Evolutionary conservation across 108 stramenopile genomes (phyloP).

Genomic region (Craspedostauros australis): DNA sequence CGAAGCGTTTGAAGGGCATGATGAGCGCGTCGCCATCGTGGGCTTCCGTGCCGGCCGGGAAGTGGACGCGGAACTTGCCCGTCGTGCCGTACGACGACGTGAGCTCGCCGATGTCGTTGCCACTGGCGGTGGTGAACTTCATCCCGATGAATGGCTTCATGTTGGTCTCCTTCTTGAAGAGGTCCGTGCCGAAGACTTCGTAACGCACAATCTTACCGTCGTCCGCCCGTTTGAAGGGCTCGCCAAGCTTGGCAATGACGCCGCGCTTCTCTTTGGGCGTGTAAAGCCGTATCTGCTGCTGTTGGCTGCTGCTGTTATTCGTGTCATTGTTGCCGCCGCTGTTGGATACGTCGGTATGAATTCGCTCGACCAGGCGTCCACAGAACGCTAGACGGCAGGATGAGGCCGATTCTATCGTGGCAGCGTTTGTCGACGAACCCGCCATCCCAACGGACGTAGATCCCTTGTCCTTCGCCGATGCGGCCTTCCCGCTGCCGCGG

Average conservation of each 20-base stretch:
- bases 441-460: background rate
- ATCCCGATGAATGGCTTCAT: slow-evolving; percentile 85
- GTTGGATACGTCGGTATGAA: too few relatives aligned
- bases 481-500: slow-evolving; percentile 11
- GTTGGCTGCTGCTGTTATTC: background rate
- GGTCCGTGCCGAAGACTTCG: slow-evolving; percentile 76
- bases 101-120: slow-evolving; percentile 75
- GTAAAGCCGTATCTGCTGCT: slow-evolving; percentile 50
- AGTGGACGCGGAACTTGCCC: slow-evolving; percentile 87
- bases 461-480: background rate
- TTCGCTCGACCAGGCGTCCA: slow-evolving; percentile 71
- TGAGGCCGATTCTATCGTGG: slow-evolving; percentile 23
- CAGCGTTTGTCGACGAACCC: background rate
- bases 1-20: slow-evolving; percentile 77
- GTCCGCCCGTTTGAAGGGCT: slow-evolving; percentile 63
- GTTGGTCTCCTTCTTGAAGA: slow-evolving; percentile 89
- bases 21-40: slow-evolving; percentile 61
- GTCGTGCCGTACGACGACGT: slow-evolving; percentile 84
- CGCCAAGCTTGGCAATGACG: slow-evolving; percentile 57
- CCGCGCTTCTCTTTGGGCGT: slow-evolving; percentile 75
- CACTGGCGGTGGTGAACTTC: slow-evolving; percentile 61
- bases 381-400: slow-evolving; percentile 91
- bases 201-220: slow-evolving; percentile 73
- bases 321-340: slow-evolving; percentile 28
- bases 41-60: slow-evolving; percentile 71